Evolutionary conservation across 495 filamentous ascomycete species (phyloP).

Genomic region (Friedmanniomyces endolithicus): DNA sequence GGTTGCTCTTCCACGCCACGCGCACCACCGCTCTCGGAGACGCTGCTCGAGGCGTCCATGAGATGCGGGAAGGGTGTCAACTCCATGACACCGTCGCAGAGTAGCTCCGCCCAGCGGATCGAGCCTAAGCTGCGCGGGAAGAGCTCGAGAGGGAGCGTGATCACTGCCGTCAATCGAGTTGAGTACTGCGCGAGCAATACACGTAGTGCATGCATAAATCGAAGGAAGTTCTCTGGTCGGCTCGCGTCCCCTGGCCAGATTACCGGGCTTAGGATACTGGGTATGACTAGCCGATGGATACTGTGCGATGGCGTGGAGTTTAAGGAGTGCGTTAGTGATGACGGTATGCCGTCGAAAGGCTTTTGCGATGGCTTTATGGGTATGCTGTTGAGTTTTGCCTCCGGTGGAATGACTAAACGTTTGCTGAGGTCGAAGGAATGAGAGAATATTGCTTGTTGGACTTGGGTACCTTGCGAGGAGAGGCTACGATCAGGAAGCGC

Average conservation of each 20-base stretch:
- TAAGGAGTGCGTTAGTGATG: conserved; percentile 46
- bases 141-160: conserved; percentile 69
- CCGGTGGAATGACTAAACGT: conserved; percentile 50
- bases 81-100: conserved; percentile 79
- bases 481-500: conserved; percentile 10
- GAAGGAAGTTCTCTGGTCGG: conserved; percentile 59
- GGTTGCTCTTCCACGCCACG: conserved; percentile 56
- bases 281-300: conserved; percentile 75
- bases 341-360: conserved; percentile 48
- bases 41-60: conserved; percentile 43
- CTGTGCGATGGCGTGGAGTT: conserved; percentile 41
- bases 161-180: conserved; percentile 54
- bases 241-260: conserved; percentile 58
- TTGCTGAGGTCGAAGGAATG: conserved; percentile 87
- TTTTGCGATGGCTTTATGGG: conserved; percentile 36
- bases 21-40: conserved; percentile 34
- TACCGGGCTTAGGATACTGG: conserved; percentile 69
- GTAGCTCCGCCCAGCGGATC: conserved; percentile 74
- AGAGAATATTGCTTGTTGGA: conserved; percentile 44
- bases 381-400: conserved; percentile 45
- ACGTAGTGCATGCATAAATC: conserved; percentile 70
- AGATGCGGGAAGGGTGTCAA: conserved; percentile 68
- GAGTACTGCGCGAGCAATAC: conserved; percentile 58
- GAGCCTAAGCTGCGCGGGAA: conserved; percentile 68
- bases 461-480: conserved; percentile 12